Conservation (phyloP, 371 early-diverging fungal species). For the Caulochytrium protostelioides region DNA sequence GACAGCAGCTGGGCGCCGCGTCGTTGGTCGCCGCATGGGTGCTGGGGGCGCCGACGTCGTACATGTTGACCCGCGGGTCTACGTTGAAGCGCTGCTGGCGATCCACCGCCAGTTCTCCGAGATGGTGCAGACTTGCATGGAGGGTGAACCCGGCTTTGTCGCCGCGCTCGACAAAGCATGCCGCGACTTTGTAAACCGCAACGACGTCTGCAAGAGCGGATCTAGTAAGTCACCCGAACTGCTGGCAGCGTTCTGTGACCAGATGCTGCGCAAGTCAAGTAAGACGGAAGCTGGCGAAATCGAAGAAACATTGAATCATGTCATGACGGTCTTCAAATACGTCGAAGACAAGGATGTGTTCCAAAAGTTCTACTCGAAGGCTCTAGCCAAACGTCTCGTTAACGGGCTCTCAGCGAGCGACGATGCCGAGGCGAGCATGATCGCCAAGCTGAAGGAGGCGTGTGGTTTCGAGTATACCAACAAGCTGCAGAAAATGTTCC, state of each 20-base stretch:
- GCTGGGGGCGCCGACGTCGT: slow-evolving; percentile 5
- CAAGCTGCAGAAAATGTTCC: slow-evolving; percentile 79
- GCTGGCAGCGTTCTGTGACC: slow-evolving; percentile 60
- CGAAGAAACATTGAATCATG: slow-evolving; percentile 50
- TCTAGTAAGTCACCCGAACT: slow-evolving; percentile 60
- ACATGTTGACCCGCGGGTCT: slow-evolving; percentile 47
- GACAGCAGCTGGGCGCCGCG: too few relatives aligned
- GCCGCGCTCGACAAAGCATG: slow-evolving; percentile 81
- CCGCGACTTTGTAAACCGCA: slow-evolving; percentile 75
- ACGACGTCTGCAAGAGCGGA: slow-evolving; percentile 47
- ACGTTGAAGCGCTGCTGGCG: slow-evolving; percentile 53
- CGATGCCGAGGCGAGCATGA: slow-evolving; percentile 51
- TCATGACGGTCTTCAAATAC: slow-evolving; percentile 67
- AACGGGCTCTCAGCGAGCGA: slow-evolving; percentile 51
- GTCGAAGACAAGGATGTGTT: slow-evolving; percentile 86
- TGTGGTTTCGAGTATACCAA: slow-evolving; percentile 80
- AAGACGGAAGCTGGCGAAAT: slow-evolving; percentile 65
- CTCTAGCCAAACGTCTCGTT: slow-evolving; percentile 69
- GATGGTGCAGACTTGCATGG: slow-evolving; percentile 48
- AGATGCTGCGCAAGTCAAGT: slow-evolving; percentile 58
- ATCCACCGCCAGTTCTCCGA: slow-evolving; percentile 60
- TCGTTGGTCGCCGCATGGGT: background rate
- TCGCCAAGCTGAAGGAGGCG: slow-evolving; percentile 37
- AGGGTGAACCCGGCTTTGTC: slow-evolving; percentile 69
- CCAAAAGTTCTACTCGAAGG: slow-evolving; percentile 76